Conservation (phyloP, 1,139 yeast species). For the Saccharomycopsis phalli region DNA sequence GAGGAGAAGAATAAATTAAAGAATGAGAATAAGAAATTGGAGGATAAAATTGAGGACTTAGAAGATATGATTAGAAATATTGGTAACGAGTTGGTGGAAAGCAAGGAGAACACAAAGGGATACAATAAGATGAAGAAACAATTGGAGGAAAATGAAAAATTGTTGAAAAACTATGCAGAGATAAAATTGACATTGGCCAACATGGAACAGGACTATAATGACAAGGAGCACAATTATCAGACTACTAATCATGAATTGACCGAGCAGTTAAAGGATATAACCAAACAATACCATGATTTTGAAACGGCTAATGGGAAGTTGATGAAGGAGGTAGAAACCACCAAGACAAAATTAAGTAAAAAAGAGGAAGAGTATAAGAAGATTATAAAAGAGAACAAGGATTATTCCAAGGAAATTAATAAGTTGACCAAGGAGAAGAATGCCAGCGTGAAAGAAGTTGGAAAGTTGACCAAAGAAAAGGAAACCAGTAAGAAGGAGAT, state of each 20-base stretch:
- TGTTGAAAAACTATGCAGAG: constrained; percentile 22
- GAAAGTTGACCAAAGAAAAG: constrained; percentile 1
- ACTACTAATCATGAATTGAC: constrained; percentile 20
- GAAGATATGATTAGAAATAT: constrained; percentile 21
- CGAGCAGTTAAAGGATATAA: constrained; percentile 20
- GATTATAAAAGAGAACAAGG: constrained; percentile 10
- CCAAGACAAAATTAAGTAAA: constrained; percentile 22
- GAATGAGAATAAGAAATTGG: constrained; percentile 9
- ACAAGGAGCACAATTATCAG: constrained; percentile 21
- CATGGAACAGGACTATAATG: constrained; percentile 20
- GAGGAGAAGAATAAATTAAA: constrained; percentile 1
- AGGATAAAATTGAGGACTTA: constrained; percentile 19
- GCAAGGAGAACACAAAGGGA: constrained; percentile 22
- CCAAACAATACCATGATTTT: too few species aligned
- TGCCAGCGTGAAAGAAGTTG: constrained; percentile 5
- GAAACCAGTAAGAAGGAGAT: constrained; percentile 6
- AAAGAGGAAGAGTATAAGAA: constrained; percentile 16
- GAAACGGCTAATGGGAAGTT: constrained; percentile 13
- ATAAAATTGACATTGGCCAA: constrained; percentile 18
- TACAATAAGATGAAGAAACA: constrained; percentile 21
- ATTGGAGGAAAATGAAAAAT: constrained; percentile 20
- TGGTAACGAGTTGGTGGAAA: constrained; percentile 23
- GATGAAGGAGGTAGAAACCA: constrained; percentile 18
- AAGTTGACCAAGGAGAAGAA: constrained; percentile 14
- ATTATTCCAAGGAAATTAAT: constrained; percentile 8